Base-by-base conservation (phyloP, 2,329 filamentous ascomycete genomes). In the Xylaria digitata region DNA sequence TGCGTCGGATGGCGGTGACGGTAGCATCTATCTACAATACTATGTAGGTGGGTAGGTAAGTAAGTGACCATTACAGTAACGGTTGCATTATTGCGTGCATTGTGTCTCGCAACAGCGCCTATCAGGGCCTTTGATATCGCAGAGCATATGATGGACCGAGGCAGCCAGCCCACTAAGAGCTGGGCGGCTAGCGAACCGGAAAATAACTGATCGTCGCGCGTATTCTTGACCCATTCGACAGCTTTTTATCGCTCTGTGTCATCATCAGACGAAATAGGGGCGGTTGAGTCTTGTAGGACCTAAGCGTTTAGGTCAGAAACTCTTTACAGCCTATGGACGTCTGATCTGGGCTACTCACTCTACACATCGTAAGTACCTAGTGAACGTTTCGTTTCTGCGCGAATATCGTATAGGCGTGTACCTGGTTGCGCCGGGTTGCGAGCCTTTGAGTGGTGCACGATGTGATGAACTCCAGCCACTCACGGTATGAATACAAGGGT, bases 401-500 rank as follows among this genome's bases (percentile, higher is more conserved):
- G 42, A 30, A 40, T 37, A 49, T 63, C 63, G 30, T 56, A 30
- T 17, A 32, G 23, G 15, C 30, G 26, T 50, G 46, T 30, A 37
- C 26, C 26, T 26, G 43, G 45, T 50, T 53, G 13, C 49, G 26
- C 11, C 30, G n/a, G 30, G 6, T 59, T 63, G 56, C 23, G 5
- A 46, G 56, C 46, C 11, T 55, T 42, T 49, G 7, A 68, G 50
- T 68, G 68, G 65, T 63, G 57, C 34, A 60, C 45, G 23, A 65
- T 46, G 61, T 58, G 50, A 58, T 43, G 30, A 52, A 54, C 42
- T 43, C 59, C 49, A 70, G 59, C 74, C 74, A 75, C 54, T 75
- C 70, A 73, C 42, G 63, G 53, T 26, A 32, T 8, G 42, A 40
- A 23, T 23, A 68, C 74, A 72, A 59, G 74, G 73, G 49, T 66